Evolutionary conservation across 257 asterid species (phyloP).

Genomic region (Salvia rosmarinus): DNA sequence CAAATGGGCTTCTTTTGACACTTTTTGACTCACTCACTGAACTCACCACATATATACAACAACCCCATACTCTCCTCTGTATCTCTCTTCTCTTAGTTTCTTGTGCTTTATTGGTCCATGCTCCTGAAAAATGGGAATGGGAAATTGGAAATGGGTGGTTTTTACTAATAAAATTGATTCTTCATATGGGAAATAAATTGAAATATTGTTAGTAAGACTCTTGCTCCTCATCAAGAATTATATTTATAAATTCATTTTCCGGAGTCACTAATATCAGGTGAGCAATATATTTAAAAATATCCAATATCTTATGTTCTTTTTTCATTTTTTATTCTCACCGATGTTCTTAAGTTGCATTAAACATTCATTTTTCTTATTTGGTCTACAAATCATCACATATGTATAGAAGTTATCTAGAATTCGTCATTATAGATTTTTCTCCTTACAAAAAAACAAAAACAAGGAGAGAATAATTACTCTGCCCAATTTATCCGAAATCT

Average conservation of each 20-base stretch:
- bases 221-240: background rate
- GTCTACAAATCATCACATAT: too few relatives aligned
- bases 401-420: too few relatives aligned
- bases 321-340: too few relatives aligned
- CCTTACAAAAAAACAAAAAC: too few relatives aligned
- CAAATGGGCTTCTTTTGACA: conserved; percentile 52
- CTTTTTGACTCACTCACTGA: conserved; percentile 57
- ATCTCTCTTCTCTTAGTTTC: background rate
- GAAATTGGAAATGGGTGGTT: background rate
- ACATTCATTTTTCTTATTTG: too few relatives aligned
- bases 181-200: background rate
- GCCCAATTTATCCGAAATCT: background rate
- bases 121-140: conserved; percentile 39
- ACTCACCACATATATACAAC: conserved; percentile 24
- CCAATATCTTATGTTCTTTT: too few relatives aligned
- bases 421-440: too few relatives aligned
- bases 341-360: too few relatives aligned
- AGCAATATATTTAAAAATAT: too few relatives aligned
- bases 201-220: background rate
- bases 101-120: conserved; percentile 30
- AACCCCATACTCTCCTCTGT: conserved; percentile 44
- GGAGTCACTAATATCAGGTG: background rate
- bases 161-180: background rate
- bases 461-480: too few relatives aligned
- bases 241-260: background rate